phyloP scores from a whole-genome alignment of 139 green algal species.

The Closterium sp. region DNA sequence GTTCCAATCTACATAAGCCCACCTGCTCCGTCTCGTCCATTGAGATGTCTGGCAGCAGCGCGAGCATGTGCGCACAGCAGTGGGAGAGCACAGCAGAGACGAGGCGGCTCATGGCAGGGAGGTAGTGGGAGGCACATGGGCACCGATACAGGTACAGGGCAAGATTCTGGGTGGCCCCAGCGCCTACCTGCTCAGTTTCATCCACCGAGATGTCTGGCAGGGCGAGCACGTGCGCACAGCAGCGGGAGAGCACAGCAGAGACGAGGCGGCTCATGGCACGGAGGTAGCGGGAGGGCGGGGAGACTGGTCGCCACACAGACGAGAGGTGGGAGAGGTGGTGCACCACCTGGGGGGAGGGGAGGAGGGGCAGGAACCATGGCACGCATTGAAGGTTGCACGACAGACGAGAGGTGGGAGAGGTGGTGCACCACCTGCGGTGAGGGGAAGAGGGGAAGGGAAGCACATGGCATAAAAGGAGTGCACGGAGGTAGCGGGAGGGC shows the following conservation, averaged over 20 bases:
- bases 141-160: too few species aligned
- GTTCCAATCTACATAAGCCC: too few species aligned
- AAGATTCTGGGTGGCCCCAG: too few species aligned
- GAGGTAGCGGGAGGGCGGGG: neutral
- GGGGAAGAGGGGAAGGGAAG: too few species aligned
- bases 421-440: too few species aligned
- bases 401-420: too few species aligned
- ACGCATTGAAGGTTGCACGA: too few species aligned
- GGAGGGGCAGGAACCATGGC: too few species aligned
- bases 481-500: neutral
- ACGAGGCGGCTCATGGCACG: neutral
- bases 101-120: neutral
- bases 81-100: neutral
- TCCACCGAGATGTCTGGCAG: neutral
- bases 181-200: neutral
- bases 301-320: neutral
- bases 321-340: neutral
- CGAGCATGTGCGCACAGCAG: neutral
- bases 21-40: neutral
- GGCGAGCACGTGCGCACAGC: neutral
- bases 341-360: neutral
- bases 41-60: neutral
- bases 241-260: neutral
- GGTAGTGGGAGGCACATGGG: neutral
- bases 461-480: too few species aligned